These are phyloP conservation scores for Wickerhamiella azymoides DNA, from an alignment of 805 yeast species.

Conservation along the genomic window DNA sequence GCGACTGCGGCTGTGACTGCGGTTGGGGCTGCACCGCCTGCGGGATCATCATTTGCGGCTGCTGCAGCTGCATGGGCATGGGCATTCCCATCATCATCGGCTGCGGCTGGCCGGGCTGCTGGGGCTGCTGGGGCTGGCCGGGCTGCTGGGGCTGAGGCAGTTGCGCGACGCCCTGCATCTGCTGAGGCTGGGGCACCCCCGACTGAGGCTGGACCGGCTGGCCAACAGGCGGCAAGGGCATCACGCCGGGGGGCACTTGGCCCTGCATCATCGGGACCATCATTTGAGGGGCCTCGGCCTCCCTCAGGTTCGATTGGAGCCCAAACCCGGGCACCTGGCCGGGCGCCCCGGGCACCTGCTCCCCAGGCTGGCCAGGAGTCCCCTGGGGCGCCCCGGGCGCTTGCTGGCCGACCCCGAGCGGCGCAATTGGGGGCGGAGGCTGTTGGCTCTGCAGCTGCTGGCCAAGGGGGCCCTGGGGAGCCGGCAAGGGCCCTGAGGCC, in stretches of 20 bases:
- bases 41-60: conserved; percentile 15
- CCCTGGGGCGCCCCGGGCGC: neutral
- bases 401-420: conserved; percentile 1
- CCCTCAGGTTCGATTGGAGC: neutral
- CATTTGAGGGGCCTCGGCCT: neutral
- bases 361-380: no score
- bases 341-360: neutral
- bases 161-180: no score
- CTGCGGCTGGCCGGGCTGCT: conserved; percentile 20
- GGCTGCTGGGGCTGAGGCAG: conserved; percentile 10
- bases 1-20: conserved; percentile 8
- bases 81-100: conserved; percentile 20
- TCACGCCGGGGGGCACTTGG: neutral
- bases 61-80: conserved; percentile 16
- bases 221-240: neutral
- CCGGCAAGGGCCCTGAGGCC: conserved; percentile 25
- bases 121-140: conserved; percentile 9
- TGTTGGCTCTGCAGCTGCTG: conserved; percentile 8
- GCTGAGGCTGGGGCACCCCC: conserved; percentile 15
- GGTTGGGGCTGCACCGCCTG: conserved; percentile 11
- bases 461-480: conserved; percentile 13
- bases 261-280: no score
- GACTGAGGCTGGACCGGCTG: neutral
- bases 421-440: conserved; percentile 5
- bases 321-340: neutral